phyloP scores from a whole-genome alignment of 2,329 filamentous ascomycete genomes.

The Fusarium sp. region DNA sequence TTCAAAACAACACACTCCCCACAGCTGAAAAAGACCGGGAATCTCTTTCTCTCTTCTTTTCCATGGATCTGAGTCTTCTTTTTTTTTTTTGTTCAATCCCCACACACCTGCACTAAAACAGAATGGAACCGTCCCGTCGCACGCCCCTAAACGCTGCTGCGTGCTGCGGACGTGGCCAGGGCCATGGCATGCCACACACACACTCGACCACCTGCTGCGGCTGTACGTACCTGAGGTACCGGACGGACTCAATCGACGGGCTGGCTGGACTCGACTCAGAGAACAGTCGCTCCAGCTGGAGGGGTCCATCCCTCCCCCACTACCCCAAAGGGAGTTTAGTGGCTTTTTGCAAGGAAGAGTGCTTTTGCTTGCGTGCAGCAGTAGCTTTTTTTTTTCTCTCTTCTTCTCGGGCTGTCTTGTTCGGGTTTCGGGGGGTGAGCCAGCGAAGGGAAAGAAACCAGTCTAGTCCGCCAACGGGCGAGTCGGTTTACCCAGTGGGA shows the following conservation, averaged over 20 bases:
- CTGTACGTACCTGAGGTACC: slow-evolving; percentile 44
- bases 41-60: slow-evolving; percentile 3
- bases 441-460: not conserved
- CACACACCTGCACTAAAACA: slow-evolving; percentile 14
- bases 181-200: slow-evolving; percentile 12
- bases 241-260: slow-evolving; percentile 13
- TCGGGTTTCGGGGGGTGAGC: not conserved
- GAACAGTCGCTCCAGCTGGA: slow-evolving; percentile 5
- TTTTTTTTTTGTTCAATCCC: not conserved
- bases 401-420: not conserved
- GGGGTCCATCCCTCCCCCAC: slow-evolving; percentile 1
- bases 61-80: not conserved
- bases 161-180: slow-evolving; percentile 22
- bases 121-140: not conserved
- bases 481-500: slow-evolving; percentile 25
- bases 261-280: not conserved
- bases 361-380: slow-evolving; percentile 7
- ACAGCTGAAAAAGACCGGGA: not conserved
- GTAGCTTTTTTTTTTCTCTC: not conserved
- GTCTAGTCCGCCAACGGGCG: slow-evolving; percentile 1
- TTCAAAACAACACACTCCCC: not conserved
- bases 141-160: slow-evolving; percentile 2
- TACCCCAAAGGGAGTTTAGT: not conserved
- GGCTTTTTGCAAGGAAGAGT: slow-evolving; percentile 6
- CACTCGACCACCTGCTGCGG: slow-evolving; percentile 33